phyloP scores from a whole-genome alignment of 83 land plant species.

The Thuja plicata region DNA sequence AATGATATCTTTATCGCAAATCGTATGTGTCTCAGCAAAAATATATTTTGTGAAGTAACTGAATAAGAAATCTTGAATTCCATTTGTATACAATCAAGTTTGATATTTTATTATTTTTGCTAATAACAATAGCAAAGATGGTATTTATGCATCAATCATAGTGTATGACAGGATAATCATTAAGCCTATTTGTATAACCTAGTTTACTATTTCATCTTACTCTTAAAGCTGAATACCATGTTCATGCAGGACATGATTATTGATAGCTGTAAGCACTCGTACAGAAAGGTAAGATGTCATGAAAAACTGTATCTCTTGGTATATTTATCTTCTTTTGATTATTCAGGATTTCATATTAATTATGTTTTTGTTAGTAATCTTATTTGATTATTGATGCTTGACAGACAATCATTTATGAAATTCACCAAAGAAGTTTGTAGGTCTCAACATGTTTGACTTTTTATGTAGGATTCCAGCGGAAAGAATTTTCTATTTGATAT shows the following conservation, averaged over 20 bases:
- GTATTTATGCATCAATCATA: background rate
- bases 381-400: background rate
- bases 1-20: background rate
- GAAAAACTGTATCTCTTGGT: background rate
- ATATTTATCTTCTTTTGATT: background rate
- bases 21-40: background rate
- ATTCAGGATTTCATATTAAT: background rate
- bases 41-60: background rate
- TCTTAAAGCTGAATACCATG: background rate
- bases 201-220: background rate
- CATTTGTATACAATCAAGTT: background rate
- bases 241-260: constrained; percentile 82
- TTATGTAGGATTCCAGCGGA: constrained; percentile 48
- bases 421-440: background rate
- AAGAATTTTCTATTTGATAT: constrained; percentile 91
- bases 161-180: background rate
- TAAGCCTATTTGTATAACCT: background rate
- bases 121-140: background rate
- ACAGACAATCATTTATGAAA: background rate
- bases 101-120: background rate
- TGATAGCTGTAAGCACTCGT: constrained; percentile 46
- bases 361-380: background rate
- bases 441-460: background rate
- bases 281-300: constrained; percentile 33
- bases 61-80: background rate